These are phyloP conservation scores for Mycosphaerella sp. DNA, from an alignment of 2,329 filamentous ascomycete genomes.

Conservation along the genomic window DNA sequence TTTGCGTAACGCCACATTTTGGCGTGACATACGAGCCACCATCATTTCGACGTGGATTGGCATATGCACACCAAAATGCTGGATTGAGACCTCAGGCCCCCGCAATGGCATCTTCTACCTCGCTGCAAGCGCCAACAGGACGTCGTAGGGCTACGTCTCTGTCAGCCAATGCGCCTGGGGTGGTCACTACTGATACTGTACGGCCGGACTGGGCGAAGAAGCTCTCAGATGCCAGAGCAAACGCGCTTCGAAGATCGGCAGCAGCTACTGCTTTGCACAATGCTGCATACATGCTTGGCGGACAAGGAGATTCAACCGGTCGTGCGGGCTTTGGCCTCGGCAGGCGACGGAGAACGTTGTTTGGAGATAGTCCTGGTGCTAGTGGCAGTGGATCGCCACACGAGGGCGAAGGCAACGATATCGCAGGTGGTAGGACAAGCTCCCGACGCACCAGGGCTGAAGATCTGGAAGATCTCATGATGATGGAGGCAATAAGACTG, in stretches of 20 bases:
- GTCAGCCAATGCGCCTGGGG: slow-evolving; percentile 74
- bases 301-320: slow-evolving; percentile 30
- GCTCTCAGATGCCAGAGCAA: slow-evolving; percentile 72
- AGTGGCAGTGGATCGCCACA: slow-evolving; percentile 43
- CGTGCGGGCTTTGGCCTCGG: slow-evolving; percentile 41
- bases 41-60: slow-evolving; percentile 76
- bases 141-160: slow-evolving; percentile 61
- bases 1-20: slow-evolving; percentile 91
- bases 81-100: slow-evolving; percentile 52
- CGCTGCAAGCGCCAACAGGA: slow-evolving; percentile 50
- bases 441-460: slow-evolving; percentile 63
- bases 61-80: slow-evolving; percentile 53
- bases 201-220: slow-evolving; percentile 94
- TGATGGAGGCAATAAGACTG: slow-evolving; percentile 88
- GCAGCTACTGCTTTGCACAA: slow-evolving; percentile 92
- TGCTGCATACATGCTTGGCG: slow-evolving; percentile 81
- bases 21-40: slow-evolving; percentile 92
- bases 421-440: slow-evolving; percentile 41
- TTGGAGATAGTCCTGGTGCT: slow-evolving; percentile 43
- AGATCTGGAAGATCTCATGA: slow-evolving; percentile 96
- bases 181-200: slow-evolving; percentile 87
- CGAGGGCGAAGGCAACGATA: slow-evolving; percentile 31
- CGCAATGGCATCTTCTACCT: slow-evolving; percentile 82
- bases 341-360: slow-evolving; percentile 47
- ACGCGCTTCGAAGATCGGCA: slow-evolving; percentile 78